Conservation (phyloP, 2,329 filamentous ascomycete species). For the Gnomoniopsis smithogilvyi region DNA sequence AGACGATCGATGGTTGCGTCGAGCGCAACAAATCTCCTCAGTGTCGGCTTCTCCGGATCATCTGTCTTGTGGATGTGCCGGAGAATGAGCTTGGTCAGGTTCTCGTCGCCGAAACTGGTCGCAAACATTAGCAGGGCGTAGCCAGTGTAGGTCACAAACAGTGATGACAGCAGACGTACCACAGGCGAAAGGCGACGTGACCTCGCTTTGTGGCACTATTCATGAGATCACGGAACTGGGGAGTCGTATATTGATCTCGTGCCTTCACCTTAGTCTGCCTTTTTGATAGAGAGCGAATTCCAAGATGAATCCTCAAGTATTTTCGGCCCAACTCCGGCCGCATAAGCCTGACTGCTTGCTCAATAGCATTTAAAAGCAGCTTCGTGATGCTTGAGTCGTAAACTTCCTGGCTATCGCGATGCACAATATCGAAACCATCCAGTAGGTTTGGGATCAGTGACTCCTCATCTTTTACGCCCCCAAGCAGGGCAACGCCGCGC, state of each 20-base stretch:
- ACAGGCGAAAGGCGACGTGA: conserved; percentile 2
- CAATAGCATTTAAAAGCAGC: background rate
- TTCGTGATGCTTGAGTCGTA: background rate
- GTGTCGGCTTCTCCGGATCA: background rate
- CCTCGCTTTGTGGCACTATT: conserved; percentile 1
- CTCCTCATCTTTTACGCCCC: background rate
- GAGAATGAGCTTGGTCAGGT: conserved; percentile 2
- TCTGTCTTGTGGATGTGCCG: conserved; percentile 10
- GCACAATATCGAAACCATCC: background rate
- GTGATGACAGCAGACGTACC: background rate
- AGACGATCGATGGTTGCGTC: background rate
- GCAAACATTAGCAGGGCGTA: background rate
- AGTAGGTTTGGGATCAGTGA: background rate
- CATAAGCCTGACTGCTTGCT: background rate
- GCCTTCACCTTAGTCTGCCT: background rate
- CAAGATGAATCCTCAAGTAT: conserved; percentile 12
- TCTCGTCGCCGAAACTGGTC: conserved; percentile 3
- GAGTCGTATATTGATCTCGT: background rate
- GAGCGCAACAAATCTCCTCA: background rate
- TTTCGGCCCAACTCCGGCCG: background rate
- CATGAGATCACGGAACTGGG: background rate
- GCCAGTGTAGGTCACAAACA: background rate
- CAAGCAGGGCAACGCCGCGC: background rate
- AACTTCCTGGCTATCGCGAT: background rate
- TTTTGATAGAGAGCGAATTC: background rate